These are phyloP conservation scores for Saturnispora ahearnii DNA, from an alignment of 805 yeast genomes.

Conservation along the genomic window DNA sequence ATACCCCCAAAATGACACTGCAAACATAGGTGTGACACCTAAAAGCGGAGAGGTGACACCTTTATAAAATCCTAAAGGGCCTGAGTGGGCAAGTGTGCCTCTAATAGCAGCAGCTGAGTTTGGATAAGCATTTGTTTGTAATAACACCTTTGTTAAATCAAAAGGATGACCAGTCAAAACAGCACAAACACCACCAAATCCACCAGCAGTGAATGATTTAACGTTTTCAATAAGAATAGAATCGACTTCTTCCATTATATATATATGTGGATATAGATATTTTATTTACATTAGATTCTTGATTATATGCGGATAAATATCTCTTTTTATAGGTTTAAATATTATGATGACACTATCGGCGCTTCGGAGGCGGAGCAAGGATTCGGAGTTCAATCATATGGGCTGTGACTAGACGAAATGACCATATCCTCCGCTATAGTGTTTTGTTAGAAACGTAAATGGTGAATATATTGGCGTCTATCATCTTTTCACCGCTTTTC, in stretches of 20 bases:
- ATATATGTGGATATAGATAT: neutral
- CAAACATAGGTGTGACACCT: slow-evolving; percentile 99
- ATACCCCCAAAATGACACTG: slow-evolving; percentile 97
- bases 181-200: slow-evolving; percentile 94
- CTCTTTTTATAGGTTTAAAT: neutral
- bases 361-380: slow-evolving; percentile 2
- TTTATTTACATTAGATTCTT: neutral
- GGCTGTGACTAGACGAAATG: neutral
- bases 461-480: no score
- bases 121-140: slow-evolving; percentile 69
- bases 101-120: slow-evolving; percentile 61
- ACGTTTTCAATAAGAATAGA: slow-evolving; percentile 59
- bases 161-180: slow-evolving; percentile 95
- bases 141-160: slow-evolving; percentile 83
- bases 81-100: slow-evolving; percentile 63
- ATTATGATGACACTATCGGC: slow-evolving; percentile 1
- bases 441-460: no score
- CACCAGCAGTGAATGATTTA: slow-evolving; percentile 87
- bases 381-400: neutral
- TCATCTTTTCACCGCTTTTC: no score
- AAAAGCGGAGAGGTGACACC: slow-evolving; percentile 90
- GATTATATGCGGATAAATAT: neutral
- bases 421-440: neutral
- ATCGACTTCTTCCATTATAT: slow-evolving; percentile 24
- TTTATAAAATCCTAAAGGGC: slow-evolving; percentile 74